Evolutionary conservation across 2,329 filamentous ascomycete species (phyloP), one percentile per base, ranked within the genome.

Genomic region (Sporothrix pseudoabietina): DNA sequence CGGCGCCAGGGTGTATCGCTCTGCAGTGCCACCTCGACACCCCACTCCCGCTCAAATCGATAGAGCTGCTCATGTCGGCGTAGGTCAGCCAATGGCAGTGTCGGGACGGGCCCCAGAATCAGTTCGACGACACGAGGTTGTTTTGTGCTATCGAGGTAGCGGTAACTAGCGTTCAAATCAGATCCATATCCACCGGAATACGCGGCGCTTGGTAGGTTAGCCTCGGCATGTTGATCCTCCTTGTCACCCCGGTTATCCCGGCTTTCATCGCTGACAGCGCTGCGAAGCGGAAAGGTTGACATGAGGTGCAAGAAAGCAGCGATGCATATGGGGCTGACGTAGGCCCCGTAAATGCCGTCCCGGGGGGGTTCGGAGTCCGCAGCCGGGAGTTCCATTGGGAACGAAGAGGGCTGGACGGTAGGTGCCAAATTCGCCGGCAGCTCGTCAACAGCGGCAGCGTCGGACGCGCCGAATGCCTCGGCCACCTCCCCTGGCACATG

Each of bases 41-140:
- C 94, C 93, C 93, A 97, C 80, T 95, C 92, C 75, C 90, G 88
- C 86, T 97, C 93, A 78, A 97, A 97, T 22, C 90, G 87, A 84
- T 92, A 94, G 74, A 97, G 90, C 74, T 90, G 88, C 82, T 95
- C 92, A 80, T 97, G 91, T 79, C 92, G 92, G 76, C 92, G 88
- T 77, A 97, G 83, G 77, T 94, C 92, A 2, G 86, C 83, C 22
- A 95, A 78, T 78, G 89, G 84, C 78, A 92, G 82, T 10, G 87
- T 85, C 0, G 89, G 89, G 0, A 87, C 85, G 0, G 90, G 88
- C 1, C 87, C 86, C 71, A 93, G 84, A 0, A 87, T 87, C 68
- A 92, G 81, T 81, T 93, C 91, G 71, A 92, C 90, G 19, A 93
- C 88, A 32, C 85, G 84, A 1, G 90, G 90, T 72, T 87, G 85